Conservation (phyloP, 1,284 basidiomycete genomes). For the Trichosporon coremiiforme region DNA sequence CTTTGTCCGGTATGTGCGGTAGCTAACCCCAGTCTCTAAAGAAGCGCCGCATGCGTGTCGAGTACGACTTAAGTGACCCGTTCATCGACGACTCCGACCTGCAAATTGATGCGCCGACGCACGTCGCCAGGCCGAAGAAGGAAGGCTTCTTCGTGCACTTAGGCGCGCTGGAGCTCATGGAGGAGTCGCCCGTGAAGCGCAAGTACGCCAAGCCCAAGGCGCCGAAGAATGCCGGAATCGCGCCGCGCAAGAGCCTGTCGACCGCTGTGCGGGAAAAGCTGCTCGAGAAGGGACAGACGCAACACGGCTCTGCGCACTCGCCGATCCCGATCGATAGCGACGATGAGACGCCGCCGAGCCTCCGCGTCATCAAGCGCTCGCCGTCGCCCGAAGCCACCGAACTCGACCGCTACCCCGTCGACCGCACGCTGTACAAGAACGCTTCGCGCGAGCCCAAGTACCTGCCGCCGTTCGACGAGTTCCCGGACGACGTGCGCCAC, state of each 20-base stretch:
- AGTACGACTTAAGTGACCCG: conserved; percentile 87
- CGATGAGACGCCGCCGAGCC: conserved; percentile 23
- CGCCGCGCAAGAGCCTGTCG: conserved; percentile 28
- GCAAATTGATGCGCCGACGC: conserved; percentile 82
- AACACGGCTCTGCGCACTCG: conserved; percentile 18
- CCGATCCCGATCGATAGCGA: conserved; percentile 33
- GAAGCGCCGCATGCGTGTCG: conserved; percentile 62
- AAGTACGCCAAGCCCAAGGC: conserved; percentile 25
- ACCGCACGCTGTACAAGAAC: conserved; percentile 39
- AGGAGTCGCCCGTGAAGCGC: conserved; percentile 36
- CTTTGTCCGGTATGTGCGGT: too few species aligned
- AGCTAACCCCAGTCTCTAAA: conserved; percentile 22
- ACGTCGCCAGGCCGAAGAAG: conserved; percentile 89
- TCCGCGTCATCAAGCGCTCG: conserved; percentile 24
- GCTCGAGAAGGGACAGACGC: background rate
- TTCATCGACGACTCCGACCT: conserved; percentile 98
- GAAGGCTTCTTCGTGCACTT: conserved; percentile 90
- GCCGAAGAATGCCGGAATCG: conserved; percentile 30
- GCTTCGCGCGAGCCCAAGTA: conserved; percentile 38
- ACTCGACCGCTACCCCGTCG: conserved; percentile 26
- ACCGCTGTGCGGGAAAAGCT: conserved; percentile 22
- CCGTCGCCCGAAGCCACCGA: conserved; percentile 19
- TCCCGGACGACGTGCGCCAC: conserved; percentile 38
- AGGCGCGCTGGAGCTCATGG: conserved; percentile 75
- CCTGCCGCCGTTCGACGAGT: conserved; percentile 43